Evolutionary conservation across 352 stramenopile species (phyloP).

Genomic region (Globisporangium recalcitrans): DNA sequence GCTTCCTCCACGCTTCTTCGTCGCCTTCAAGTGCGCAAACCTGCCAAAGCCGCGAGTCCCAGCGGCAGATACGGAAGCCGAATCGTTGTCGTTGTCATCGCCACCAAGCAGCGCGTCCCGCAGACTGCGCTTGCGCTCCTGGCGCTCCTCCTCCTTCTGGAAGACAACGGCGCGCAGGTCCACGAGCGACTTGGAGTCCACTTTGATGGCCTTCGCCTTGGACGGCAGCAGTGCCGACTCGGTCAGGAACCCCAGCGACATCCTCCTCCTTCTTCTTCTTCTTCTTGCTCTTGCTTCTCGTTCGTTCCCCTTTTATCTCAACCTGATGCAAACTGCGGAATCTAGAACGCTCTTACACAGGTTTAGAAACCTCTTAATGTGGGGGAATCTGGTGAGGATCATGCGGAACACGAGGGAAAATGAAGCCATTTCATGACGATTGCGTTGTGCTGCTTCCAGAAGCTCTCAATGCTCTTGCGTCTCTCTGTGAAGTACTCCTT

Average conservation of each 20-base stretch:
- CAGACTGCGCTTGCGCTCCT: conserved; percentile 44
- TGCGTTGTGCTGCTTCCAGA: background rate
- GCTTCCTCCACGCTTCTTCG: conserved; percentile 19
- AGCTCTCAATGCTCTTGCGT: background rate
- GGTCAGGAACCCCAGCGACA: conserved; percentile 91
- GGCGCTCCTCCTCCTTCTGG: conserved; percentile 75
- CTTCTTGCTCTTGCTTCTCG: background rate
- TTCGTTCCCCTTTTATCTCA: too few species aligned
- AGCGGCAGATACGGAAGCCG: background rate
- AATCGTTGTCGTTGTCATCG: conserved; percentile 16
- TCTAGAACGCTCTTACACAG: too few species aligned
- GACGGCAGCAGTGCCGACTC: conserved; percentile 89
- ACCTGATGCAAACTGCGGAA: background rate
- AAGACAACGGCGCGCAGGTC: conserved; percentile 82
- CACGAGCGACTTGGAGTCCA: conserved; percentile 80
- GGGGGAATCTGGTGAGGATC: too few species aligned
- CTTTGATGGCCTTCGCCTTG: conserved; percentile 86
- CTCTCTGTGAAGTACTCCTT: background rate
- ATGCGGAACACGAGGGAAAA: too few species aligned
- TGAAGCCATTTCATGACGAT: too few species aligned
- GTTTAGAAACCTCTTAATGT: too few species aligned
- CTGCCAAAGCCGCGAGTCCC: conserved; percentile 22
- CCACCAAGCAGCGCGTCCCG: conserved; percentile 14
- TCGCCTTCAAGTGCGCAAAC: conserved; percentile 47
- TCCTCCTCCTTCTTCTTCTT: too few species aligned